phyloP scores from a whole-genome alignment of 208 protist genomes.

The Naegleria lovaniensis region DNA sequence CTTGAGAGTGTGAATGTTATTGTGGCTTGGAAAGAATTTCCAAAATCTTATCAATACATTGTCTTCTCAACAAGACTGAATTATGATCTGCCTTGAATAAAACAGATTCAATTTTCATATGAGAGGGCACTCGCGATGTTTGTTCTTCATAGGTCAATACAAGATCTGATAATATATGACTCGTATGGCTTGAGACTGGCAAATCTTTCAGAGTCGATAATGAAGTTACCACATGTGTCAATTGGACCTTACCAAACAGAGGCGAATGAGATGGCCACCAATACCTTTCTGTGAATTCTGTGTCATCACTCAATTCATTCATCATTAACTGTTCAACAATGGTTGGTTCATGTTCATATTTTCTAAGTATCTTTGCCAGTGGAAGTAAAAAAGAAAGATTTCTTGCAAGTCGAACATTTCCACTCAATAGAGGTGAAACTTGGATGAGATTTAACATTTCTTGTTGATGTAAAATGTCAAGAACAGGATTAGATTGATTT shows the following conservation, averaged over 20 bases:
- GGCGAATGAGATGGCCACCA: neutral
- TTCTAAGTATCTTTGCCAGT: neutral
- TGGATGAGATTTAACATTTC: neutral
- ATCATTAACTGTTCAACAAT: neutral
- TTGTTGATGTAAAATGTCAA: neutral
- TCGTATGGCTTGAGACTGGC: no score
- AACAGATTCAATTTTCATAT: neutral
- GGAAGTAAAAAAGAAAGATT: neutral
- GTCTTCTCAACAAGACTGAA: neutral
- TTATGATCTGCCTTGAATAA: neutral
- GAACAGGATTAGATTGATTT: neutral
- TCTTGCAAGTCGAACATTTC: neutral
- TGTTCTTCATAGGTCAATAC: neutral
- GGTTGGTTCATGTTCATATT: neutral
- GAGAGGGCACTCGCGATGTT: neutral
- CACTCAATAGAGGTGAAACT: neutral
- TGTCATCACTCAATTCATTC: neutral
- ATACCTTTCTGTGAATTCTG: neutral
- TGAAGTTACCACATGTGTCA: neutral
- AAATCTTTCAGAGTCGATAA: no score
- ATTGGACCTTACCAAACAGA: neutral
- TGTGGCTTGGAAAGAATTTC: neutral
- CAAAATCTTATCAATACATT: neutral
- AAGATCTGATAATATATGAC: neutral
- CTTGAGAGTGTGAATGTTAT: no score